Base-by-base conservation (phyloP, 2,329 filamentous ascomycete genomes). In the Daldinia sp. region DNA sequence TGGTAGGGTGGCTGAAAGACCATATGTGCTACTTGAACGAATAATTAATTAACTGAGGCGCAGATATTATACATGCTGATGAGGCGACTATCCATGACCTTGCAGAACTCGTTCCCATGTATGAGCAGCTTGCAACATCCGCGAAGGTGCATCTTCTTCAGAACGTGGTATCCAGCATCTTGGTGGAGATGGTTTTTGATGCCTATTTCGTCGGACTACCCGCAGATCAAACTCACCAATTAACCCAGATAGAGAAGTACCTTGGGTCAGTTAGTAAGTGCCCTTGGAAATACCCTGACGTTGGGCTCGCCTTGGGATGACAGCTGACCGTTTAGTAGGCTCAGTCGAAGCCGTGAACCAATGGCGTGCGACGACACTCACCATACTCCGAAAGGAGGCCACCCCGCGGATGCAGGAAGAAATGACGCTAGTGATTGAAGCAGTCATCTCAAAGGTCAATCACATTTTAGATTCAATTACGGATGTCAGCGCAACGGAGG, bases 351-450 rank as follows among this genome's bases (percentile, higher is more conserved):
- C 82, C 27, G 81, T 88, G 64, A 90, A 89, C 72, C 84, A 87
- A 71, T 90, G 88, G 88, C 85, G 88, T 35, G 85, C 87, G 4
- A 80, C 82, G n/a, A 90, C 88, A 1, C 80, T 90, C 37, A 80
- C 84, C 23, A 79, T 88, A 41, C 74, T 90, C 51, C 82, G 81
- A 55, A 85, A 85, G 69, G 84, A 85, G 62, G 79, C 82, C 4
- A 74, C 77, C 13, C 70, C 78, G 30, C 80, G 78, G 58, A 78
- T 87, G 30, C 77, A 81, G 51, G 69, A 75, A 11, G 78, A 83
- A 68, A 86, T 84, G 3, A 65, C 75, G 17, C 67, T 71, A 21
- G 71, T 82, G 29, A 77, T 78, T 13, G 79, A 83, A 34, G 69
- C 71, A 10, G 76, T 86, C 37, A 73, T 86, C 13, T 68, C 74